phyloP scores from a whole-genome alignment of 805 yeast genomes.

The Ogataea trehaloabstinens region DNA sequence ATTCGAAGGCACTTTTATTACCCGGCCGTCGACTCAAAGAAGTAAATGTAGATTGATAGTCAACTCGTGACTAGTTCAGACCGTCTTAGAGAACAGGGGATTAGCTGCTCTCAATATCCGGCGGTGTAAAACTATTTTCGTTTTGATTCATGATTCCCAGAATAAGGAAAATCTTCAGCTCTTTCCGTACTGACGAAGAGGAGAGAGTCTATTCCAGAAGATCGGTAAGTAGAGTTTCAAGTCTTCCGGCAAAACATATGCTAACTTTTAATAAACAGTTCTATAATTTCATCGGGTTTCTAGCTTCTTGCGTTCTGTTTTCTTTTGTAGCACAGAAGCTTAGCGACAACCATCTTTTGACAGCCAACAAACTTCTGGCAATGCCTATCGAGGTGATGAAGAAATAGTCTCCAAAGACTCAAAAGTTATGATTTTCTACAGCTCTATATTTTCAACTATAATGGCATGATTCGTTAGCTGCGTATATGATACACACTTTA shows the following conservation, averaged over 20 bases:
- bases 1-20: too few relatives aligned
- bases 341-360: slow-evolving; percentile 14
- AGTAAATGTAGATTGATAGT: too few relatives aligned
- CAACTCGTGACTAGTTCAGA: too few relatives aligned
- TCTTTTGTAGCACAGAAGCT: slow-evolving; percentile 71
- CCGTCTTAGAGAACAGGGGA: too few relatives aligned
- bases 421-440: too few relatives aligned
- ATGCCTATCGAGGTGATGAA: too few relatives aligned
- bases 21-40: too few relatives aligned
- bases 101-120: too few relatives aligned
- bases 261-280: slow-evolving; percentile 34
- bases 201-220: slow-evolving; percentile 72
- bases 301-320: slow-evolving; percentile 78
- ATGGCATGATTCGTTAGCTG: slow-evolving; percentile 2
- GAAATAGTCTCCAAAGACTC: too few relatives aligned
- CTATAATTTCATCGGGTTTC: slow-evolving; percentile 73
- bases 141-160: slow-evolving; percentile 76
- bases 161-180: slow-evolving; percentile 72
- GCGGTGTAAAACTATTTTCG: too few relatives aligned
- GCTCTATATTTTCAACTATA: too few relatives aligned
- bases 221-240: slow-evolving; percentile 45
- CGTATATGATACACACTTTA: slow-evolving; percentile 2
- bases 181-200: slow-evolving; percentile 83
- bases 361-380: background rate
- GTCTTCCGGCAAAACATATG: background rate